Evolutionary conservation across 1,284 basidiomycete genomes (phyloP).

Genomic region (Phlebopus sp.): DNA sequence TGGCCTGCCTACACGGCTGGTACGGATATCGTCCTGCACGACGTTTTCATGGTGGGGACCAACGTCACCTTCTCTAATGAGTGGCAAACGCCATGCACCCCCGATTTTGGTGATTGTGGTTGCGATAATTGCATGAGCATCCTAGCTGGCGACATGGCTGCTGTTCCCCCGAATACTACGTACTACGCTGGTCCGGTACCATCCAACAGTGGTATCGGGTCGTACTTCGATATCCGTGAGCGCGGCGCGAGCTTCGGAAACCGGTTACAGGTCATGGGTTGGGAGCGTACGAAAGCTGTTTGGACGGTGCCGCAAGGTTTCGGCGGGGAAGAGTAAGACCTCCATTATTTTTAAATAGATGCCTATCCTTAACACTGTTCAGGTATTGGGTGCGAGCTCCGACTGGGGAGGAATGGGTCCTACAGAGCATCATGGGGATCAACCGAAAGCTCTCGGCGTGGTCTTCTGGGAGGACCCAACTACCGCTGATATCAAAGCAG

Average conservation of each 20-base stretch:
- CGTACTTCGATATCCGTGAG: slow-evolving; percentile 61
- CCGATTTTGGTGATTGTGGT: no score
- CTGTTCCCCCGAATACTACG: slow-evolving; percentile 6
- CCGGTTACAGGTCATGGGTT: slow-evolving; percentile 53
- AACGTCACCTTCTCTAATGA: no score
- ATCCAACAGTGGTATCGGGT: slow-evolving; percentile 26
- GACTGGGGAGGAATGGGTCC: slow-evolving; percentile 54
- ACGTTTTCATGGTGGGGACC: no score
- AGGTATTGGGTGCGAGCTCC: slow-evolving; percentile 65
- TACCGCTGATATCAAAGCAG: no score
- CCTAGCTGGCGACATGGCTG: slow-evolving; percentile 8
- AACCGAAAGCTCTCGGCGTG: no score
- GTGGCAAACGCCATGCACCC: no score
- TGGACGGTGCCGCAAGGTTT: no score
- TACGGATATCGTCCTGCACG: no score
- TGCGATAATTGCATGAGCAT: no score
- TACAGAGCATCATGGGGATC: no score
- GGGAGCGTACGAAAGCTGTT: slow-evolving; percentile 46
- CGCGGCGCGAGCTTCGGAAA: slow-evolving; percentile 61
- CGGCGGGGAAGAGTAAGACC: slow-evolving; percentile 46
- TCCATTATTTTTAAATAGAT: background rate
- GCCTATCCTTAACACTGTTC: background rate
- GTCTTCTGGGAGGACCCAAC: no score
- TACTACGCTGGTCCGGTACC: slow-evolving; percentile 2
- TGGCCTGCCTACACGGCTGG: no score